These are phyloP conservation scores for Coleophoma eucalyptorum DNA, from an alignment of 2,329 filamentous ascomycete species.

Conservation along the genomic window DNA sequence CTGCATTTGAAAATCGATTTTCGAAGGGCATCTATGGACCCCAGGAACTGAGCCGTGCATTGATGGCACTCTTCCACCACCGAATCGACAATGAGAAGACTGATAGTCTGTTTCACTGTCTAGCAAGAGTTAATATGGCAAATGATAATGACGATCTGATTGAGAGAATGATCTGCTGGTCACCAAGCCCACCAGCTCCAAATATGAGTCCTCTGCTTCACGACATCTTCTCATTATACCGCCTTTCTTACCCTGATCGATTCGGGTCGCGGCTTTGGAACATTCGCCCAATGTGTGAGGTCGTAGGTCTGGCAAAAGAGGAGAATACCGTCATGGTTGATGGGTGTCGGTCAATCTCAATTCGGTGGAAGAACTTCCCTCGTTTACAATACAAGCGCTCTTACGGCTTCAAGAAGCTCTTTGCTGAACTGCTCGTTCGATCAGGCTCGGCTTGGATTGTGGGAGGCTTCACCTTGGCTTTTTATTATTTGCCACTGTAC, in stretches of 20 bases:
- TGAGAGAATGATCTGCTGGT: constrained; percentile 20
- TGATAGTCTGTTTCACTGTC: constrained; percentile 22
- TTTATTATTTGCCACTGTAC: not conserved
- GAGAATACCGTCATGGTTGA: constrained; percentile 25
- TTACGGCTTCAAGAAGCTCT: not conserved
- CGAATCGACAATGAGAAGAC: constrained; percentile 13
- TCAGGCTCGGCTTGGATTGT: not conserved
- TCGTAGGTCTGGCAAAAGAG: constrained; percentile 1
- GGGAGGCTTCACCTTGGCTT: not conserved
- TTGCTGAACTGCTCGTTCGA: not conserved
- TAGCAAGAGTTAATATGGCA: constrained; percentile 23
- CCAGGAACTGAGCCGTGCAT: constrained; percentile 21
- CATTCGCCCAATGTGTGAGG: not conserved
- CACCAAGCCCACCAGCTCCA: constrained; percentile 8
- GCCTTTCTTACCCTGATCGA: not conserved
- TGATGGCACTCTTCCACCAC: constrained; percentile 22
- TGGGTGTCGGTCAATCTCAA: constrained; percentile 21
- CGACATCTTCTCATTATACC: constrained; percentile 16
- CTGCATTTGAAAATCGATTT: not conserved
- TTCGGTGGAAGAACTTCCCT: constrained; percentile 28
- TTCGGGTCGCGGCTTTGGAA: not conserved
- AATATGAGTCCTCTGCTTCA: constrained; percentile 23
- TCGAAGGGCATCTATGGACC: not conserved
- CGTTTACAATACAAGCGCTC: constrained; percentile 9
- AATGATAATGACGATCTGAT: constrained; percentile 25